Conservation (phyloP, 495 filamentous ascomycete genomes). For the Aspergillus campestris region DNA sequence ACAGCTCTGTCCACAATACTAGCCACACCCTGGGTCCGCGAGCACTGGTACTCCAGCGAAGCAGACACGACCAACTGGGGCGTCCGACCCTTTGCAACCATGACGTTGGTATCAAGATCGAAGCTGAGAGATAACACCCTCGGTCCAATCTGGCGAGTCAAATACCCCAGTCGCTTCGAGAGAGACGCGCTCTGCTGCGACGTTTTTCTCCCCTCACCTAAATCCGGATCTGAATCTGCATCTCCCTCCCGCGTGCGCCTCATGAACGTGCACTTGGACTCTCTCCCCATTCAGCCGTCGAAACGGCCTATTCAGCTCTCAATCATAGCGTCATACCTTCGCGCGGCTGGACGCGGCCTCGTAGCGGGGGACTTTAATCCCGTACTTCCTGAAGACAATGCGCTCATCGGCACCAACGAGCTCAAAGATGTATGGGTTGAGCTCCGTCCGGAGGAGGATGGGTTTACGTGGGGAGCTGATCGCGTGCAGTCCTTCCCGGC, state of each 20-base stretch:
- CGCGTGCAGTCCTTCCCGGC: conserved; percentile 12
- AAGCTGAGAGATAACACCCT: too few species aligned
- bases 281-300: conserved; percentile 14
- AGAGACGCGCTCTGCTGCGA: conserved; percentile 19
- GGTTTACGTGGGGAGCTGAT: conserved; percentile 16
- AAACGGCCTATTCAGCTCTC: conserved; percentile 13
- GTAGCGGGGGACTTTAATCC: conserved; percentile 23
- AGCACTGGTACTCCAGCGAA: background rate
- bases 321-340: conserved; percentile 12
- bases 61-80: background rate
- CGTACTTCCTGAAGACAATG: conserved; percentile 14
- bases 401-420: conserved; percentile 8
- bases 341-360: conserved; percentile 10
- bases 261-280: conserved; percentile 19
- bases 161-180: conserved; percentile 12
- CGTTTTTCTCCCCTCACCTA: conserved; percentile 9
- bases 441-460: conserved; percentile 9
- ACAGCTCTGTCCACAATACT: background rate
- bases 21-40: background rate
- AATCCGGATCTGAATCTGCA: background rate
- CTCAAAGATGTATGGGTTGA: conserved; percentile 14
- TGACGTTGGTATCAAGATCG: too few species aligned
- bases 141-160: conserved; percentile 15
- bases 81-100: background rate
- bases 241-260: conserved; percentile 5